Conservation (phyloP, 2,329 filamentous ascomycete species). For the Zelopaecilomyces penicillatus region DNA sequence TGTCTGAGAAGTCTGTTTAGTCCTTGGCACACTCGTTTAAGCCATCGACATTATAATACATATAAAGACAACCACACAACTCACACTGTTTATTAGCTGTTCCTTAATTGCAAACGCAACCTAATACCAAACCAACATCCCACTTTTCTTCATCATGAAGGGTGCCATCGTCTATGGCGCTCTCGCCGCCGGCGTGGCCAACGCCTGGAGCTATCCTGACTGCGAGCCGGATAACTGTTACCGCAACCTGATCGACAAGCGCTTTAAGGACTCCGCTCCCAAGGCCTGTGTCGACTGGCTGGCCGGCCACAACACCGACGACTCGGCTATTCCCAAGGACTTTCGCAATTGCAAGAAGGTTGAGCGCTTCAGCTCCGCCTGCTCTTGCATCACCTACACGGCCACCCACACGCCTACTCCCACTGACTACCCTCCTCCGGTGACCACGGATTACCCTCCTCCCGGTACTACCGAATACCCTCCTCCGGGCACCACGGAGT, state of each 20-base stretch:
- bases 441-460: slow-evolving; percentile 2
- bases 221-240: slow-evolving; percentile 28
- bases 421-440: slow-evolving; percentile 8
- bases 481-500: background rate
- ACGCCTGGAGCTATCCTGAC: slow-evolving; percentile 20
- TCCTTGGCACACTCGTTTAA: slow-evolving; percentile 8
- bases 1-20: slow-evolving; percentile 4
- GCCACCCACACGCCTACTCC: slow-evolving; percentile 18
- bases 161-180: slow-evolving; percentile 21
- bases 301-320: slow-evolving; percentile 18
- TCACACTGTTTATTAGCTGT: background rate
- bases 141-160: slow-evolving; percentile 28
- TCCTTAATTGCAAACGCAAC: slow-evolving; percentile 1
- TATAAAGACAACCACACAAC: slow-evolving; percentile 4
- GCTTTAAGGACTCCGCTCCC: slow-evolving; percentile 20
- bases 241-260: slow-evolving; percentile 24
- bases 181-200: slow-evolving; percentile 21
- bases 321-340: slow-evolving; percentile 20
- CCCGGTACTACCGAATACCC: background rate
- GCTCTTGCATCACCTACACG: slow-evolving; percentile 30
- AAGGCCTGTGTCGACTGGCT: slow-evolving; percentile 27
- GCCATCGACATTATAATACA: background rate
- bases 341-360: slow-evolving; percentile 21
- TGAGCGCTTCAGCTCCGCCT: slow-evolving; percentile 21
- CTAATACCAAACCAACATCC: slow-evolving; percentile 2